Percentiles rank a stretch among this genome's conserved stretches.
Conservation (phyloP, 1,284 basidiomycete genomes). For the Crepidotus sp. region DNA sequence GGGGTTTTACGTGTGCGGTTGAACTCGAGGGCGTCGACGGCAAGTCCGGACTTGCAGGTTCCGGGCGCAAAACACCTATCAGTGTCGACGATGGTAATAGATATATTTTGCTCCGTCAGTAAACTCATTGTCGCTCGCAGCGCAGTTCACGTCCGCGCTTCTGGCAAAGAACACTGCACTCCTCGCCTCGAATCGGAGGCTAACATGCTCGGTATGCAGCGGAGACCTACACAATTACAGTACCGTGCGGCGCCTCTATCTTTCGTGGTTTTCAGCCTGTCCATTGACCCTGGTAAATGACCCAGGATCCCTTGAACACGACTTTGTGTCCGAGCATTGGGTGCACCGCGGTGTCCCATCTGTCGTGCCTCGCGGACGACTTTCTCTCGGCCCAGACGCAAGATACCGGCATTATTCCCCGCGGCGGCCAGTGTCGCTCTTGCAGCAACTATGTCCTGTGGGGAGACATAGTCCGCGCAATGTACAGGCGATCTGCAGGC, state of each 20-base stretch:
- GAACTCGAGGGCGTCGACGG: slow-evolving; percentile 74
- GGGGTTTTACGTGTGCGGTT: slow-evolving; percentile 39
- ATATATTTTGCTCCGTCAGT: not conserved
- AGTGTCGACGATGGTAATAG: slow-evolving; percentile 53
- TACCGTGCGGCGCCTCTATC: slow-evolving; percentile 31
- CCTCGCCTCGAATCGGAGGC: slow-evolving; percentile 24
- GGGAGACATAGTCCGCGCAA: slow-evolving; percentile 66
- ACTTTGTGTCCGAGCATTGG: slow-evolving; percentile 36
- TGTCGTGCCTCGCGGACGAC: slow-evolving; percentile 55
- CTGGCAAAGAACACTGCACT: slow-evolving; percentile 43
- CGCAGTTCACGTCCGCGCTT: slow-evolving; percentile 48
- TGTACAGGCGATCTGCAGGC: slow-evolving; percentile 47
- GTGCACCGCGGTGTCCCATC: slow-evolving; percentile 55
- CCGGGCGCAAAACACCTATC: slow-evolving; percentile 49
- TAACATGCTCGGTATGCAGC: slow-evolving; percentile 49
- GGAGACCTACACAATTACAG: slow-evolving; percentile 33
- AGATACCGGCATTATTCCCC: slow-evolving; percentile 44
- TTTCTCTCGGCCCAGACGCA: slow-evolving; percentile 37
- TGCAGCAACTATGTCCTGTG: slow-evolving; percentile 55
- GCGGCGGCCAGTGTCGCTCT: slow-evolving; percentile 49
- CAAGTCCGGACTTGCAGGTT: slow-evolving; percentile 38
- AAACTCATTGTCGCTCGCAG: slow-evolving; percentile 18
- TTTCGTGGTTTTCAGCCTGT: not conserved
- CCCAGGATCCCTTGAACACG: slow-evolving; percentile 48
- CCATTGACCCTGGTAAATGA: slow-evolving; percentile 4